Conservation (phyloP, 140 eudicot species). For the Stevia rebaudiana region DNA sequence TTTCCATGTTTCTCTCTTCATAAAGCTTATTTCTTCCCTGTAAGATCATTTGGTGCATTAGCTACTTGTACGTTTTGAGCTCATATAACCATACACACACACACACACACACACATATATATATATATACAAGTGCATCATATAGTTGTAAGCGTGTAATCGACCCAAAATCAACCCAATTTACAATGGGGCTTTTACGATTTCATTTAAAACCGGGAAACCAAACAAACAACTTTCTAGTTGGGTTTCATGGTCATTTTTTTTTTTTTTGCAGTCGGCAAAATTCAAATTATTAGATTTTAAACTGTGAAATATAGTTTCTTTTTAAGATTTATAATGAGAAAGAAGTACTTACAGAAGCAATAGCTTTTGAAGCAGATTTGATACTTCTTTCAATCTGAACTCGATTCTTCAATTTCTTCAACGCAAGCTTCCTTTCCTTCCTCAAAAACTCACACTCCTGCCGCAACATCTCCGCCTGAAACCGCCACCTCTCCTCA, state of each 20-base stretch:
- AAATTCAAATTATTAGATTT: too few relatives aligned
- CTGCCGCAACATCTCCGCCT: constrained; percentile 77
- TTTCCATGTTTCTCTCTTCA: constrained; percentile 60
- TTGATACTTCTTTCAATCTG: constrained; percentile 48
- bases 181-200: too few relatives aligned
- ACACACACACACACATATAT: too few relatives aligned
- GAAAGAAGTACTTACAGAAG: constrained; percentile 42
- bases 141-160: neutral
- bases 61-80: neutral
- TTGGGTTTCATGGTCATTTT: too few relatives aligned
- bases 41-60: constrained; percentile 1
- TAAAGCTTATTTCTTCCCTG: constrained; percentile 77
- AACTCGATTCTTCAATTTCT: constrained; percentile 58
- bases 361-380: constrained; percentile 60
- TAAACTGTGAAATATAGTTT: too few relatives aligned
- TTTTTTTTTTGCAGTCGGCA: too few relatives aligned
- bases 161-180: neutral
- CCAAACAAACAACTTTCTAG: too few relatives aligned
- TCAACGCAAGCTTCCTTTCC: constrained; percentile 63
- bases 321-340: neutral
- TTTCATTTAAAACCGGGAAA: too few relatives aligned
- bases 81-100: neutral
- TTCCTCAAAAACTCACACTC: constrained; percentile 76
- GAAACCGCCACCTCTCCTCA: constrained; percentile 79
- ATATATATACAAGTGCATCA: neutral